Conservation (phyloP, 202 grass and related monocot species). For the Tripidium arundinaceum region DNA sequence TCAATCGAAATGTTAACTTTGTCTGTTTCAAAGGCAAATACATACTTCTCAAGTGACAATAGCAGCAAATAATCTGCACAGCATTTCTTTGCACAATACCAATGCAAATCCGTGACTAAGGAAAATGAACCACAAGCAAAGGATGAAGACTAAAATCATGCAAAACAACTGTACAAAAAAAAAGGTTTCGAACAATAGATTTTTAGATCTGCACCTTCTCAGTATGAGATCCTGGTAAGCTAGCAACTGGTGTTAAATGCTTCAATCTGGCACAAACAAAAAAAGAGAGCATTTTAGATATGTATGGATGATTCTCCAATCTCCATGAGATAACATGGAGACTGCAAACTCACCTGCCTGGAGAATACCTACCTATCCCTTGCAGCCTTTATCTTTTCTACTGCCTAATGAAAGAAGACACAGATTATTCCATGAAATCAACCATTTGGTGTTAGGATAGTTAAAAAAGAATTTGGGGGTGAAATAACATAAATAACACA, state of each 20-base stretch:
- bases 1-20: background rate
- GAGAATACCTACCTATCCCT: constrained; percentile 60
- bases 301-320: constrained; percentile 3
- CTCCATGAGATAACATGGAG: constrained; percentile 9
- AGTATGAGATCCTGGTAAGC: constrained; percentile 25
- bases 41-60: constrained; percentile 26
- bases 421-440: constrained; percentile 25
- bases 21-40: background rate
- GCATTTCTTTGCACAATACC: background rate
- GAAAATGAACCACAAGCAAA: background rate
- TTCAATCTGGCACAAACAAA: constrained; percentile 37
- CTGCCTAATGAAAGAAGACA: constrained; percentile 51
- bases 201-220: constrained; percentile 37
- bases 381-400: constrained; percentile 77
- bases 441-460: constrained; percentile 8
- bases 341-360: constrained; percentile 48
- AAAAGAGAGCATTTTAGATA: constrained; percentile 29
- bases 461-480: constrained; percentile 17
- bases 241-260: constrained; percentile 42
- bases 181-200: background rate
- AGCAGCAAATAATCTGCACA: background rate
- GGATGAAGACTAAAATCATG: constrained; percentile 10
- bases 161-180: background rate
- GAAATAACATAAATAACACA: constrained; percentile 22
- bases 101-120: background rate